Conservation (phyloP, 2,329 filamentous ascomycete genomes). For the Fusarium guadeloupense region DNA sequence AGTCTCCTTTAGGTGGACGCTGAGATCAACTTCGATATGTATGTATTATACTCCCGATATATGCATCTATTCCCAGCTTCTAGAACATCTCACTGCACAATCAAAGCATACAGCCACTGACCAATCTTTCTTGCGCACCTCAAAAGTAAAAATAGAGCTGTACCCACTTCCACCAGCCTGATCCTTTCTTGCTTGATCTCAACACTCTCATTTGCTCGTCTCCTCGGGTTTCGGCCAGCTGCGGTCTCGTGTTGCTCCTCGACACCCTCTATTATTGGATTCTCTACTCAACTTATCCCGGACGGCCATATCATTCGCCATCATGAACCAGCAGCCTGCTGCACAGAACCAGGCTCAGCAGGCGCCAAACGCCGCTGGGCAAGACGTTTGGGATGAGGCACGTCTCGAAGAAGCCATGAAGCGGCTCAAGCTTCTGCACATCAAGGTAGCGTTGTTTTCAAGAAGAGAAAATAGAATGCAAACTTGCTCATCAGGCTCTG, state of each 20-base stretch:
- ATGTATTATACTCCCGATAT: not conserved
- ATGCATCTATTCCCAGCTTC: conserved; percentile 24
- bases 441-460: conserved; percentile 54
- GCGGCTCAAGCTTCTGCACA: conserved; percentile 63
- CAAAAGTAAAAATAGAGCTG: conserved; percentile 20
- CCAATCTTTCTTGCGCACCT: conserved; percentile 5
- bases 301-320: conserved; percentile 11
- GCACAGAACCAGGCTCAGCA: conserved; percentile 29
- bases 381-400: conserved; percentile 57
- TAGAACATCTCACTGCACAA: conserved; percentile 35
- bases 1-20: not conserved
- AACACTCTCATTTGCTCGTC: conserved; percentile 12
- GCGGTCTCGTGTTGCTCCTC: conserved; percentile 29
- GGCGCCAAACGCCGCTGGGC: conserved; percentile 33
- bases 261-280: conserved; percentile 11
- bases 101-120: conserved; percentile 3
- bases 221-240: conserved; percentile 12
- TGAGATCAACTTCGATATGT: conserved; percentile 10
- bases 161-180: conserved; percentile 14
- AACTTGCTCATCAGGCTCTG: conserved; percentile 29
- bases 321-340: conserved; percentile 38
- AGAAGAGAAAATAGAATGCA: conserved; percentile 18
- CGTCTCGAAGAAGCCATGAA: conserved; percentile 60
- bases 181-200: conserved; percentile 13
- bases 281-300: conserved; percentile 8